Base-by-base conservation (phyloP, 2,329 filamentous ascomycete species). In the Claviceps lovelessii region DNA sequence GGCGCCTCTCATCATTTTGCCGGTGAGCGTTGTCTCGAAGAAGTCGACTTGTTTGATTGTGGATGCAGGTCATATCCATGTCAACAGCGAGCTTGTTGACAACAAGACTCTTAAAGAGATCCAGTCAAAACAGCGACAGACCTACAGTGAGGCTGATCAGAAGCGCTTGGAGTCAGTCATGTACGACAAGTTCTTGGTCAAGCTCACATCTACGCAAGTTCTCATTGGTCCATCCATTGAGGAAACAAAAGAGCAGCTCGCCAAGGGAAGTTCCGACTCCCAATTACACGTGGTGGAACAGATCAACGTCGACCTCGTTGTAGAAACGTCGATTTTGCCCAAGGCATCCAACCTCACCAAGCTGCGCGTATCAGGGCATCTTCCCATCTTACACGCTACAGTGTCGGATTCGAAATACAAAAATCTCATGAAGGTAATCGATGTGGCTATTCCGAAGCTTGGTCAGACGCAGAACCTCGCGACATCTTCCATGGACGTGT, bases 351-450 rank as follows among this genome's bases (percentile, higher is more conserved):
- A 96, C 59, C 74, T 99, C 51, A 94, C 93, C 15, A 93, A 93
- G 63, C 84, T 96, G 61, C 86, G 88, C 57, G 82, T 99, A 39
- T 94, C 90, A 1, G 93, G 93, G 2, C 89, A 94, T 62, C 76
- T 99, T 53, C 93, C 94, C 0, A 84, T 97, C 53, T 76, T 99
- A 1, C 91, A 97, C 67, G 93, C 88, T 11, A 88, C 87, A 0
- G 84, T 94, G 42, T 97, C 93, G 0, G 94, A 99, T 63, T 83
- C 83, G 42, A 98, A 98, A 67, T 98, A 98, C 74, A 98, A 97
- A 73, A 90, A 83, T 49, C 69, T 98, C 57, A 98, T 99, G 93
- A 90, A 84, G 62, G 77, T 98, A 47, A 91, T 98, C 58, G 91
- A 98, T 57, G 90, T 95, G 55, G 90, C 93, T 0, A 88, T 98